A percentile compares a stretch with the other conserved stretches of the same genome.
phyloP scores from a whole-genome alignment of 345 rosid genomes.

The Combretum micranthum region DNA sequence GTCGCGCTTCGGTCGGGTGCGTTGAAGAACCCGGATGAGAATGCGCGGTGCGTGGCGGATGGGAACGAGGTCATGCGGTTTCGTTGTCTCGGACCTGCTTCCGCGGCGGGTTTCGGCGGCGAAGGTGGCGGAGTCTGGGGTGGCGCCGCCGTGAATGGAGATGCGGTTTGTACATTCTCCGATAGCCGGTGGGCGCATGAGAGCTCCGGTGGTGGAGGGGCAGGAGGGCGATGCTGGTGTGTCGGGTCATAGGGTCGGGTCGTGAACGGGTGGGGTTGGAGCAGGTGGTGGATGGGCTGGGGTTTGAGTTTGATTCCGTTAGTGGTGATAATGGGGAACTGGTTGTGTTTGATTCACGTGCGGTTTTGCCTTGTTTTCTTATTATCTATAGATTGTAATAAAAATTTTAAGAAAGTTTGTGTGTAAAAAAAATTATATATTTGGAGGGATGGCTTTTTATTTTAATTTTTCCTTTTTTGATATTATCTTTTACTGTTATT shows the following conservation, averaged over 20 bases:
- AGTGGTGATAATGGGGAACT: constrained; percentile 78
- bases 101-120: constrained; percentile 27
- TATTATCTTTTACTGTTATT: too few species aligned
- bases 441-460: too few species aligned
- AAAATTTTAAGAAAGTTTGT: not conserved
- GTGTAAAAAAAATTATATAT: not conserved
- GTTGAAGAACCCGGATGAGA: constrained; percentile 46
- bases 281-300: constrained; percentile 26
- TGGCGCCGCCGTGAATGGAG: constrained; percentile 61
- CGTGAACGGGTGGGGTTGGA: constrained; percentile 32
- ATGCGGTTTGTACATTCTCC: constrained; percentile 59
- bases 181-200: constrained; percentile 83
- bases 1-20: constrained; percentile 35
- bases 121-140: constrained; percentile 24
- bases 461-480: too few species aligned
- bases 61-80: constrained; percentile 99
- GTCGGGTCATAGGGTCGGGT: constrained; percentile 92
- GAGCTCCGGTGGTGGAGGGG: constrained; percentile 75
- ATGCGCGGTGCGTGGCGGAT: constrained; percentile 79
- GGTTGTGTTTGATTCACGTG: constrained; percentile 78
- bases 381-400: constrained; percentile 84
- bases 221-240: constrained; percentile 86
- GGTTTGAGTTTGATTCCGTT: constrained; percentile 78
- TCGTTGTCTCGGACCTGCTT: constrained; percentile 65
- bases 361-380: constrained; percentile 91